Evolutionary conservation across 2,329 filamentous ascomycete genomes (phyloP).

Genomic region (Nothophaeocryptopus gaeumannii): DNA sequence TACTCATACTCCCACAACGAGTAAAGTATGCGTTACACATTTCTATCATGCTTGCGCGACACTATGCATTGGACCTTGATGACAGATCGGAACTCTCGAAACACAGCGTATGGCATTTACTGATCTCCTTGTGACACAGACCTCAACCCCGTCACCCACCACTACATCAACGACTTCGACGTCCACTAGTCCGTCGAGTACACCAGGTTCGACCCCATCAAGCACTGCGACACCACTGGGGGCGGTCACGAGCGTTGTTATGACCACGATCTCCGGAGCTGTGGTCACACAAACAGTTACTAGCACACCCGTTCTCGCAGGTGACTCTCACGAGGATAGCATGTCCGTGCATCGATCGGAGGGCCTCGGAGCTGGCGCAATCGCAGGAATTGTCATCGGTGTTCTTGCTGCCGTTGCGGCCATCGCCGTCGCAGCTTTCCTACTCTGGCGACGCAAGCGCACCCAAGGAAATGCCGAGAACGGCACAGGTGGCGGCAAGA

Average conservation of each 20-base stretch:
- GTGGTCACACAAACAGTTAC: constrained; percentile 47
- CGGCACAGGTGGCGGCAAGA: constrained; percentile 15
- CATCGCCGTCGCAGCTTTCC: constrained; percentile 38
- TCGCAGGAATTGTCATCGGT: constrained; percentile 48
- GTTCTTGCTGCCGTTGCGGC: constrained; percentile 39
- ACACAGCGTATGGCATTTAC: constrained; percentile 15
- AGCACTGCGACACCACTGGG: constrained; percentile 21
- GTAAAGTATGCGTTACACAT: constrained; percentile 28
- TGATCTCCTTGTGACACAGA: constrained; percentile 13
- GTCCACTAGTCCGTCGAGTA: constrained; percentile 10
- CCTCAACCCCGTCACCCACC: background rate
- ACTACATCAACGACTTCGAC: background rate
- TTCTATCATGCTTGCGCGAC: constrained; percentile 22
- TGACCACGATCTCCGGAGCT: constrained; percentile 45
- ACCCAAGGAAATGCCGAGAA: constrained; percentile 21
- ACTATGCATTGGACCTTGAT: constrained; percentile 9
- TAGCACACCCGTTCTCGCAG: constrained; percentile 33
- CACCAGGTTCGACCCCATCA: constrained; percentile 21
- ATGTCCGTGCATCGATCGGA: constrained; percentile 24
- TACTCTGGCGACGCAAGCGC: constrained; percentile 40
- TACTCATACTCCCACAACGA: constrained; percentile 16
- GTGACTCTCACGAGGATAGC: constrained; percentile 18
- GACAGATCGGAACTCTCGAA: background rate
- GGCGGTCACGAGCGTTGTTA: constrained; percentile 36
- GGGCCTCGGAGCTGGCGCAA: constrained; percentile 37